A percentile compares a stretch with the other conserved stretches of the same genome.
phyloP scores from a whole-genome alignment of 2,329 filamentous ascomycete species.

The Aspergillus thermomutatus region DNA sequence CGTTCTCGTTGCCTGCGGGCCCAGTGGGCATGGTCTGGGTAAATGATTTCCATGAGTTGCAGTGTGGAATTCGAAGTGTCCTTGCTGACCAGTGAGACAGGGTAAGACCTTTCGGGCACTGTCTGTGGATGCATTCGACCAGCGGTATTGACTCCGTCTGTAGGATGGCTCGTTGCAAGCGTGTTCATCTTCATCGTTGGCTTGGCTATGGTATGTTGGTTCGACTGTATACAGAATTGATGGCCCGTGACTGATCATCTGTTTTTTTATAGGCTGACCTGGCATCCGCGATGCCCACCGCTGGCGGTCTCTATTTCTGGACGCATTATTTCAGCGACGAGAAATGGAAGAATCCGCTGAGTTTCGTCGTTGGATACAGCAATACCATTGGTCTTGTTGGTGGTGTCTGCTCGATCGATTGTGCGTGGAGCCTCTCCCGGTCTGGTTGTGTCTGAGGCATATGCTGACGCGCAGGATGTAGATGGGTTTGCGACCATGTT shows the following conservation, averaged over 20 bases:
- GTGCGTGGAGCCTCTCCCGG: constrained; percentile 20
- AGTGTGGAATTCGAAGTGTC: constrained; percentile 13
- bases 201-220: constrained; percentile 53
- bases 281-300: constrained; percentile 55
- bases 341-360: constrained; percentile 54
- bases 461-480: constrained; percentile 1
- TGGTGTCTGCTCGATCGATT: constrained; percentile 61
- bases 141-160: background rate
- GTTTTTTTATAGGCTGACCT: constrained; percentile 43
- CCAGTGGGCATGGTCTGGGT: constrained; percentile 62
- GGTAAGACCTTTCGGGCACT: constrained; percentile 2
- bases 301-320: constrained; percentile 58
- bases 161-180: constrained; percentile 54
- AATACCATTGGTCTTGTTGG: constrained; percentile 59
- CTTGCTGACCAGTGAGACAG: constrained; percentile 6
- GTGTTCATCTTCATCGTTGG: constrained; percentile 58
- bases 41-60: constrained; percentile 6
- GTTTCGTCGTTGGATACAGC: constrained; percentile 59
- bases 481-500: constrained; percentile 25
- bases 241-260: background rate
- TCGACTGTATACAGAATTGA: constrained; percentile 11
- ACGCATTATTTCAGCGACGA: constrained; percentile 57
- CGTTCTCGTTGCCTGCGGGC: constrained; percentile 58
- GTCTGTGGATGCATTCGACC: background rate
- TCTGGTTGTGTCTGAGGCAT: background rate